Conservation (phyloP, 257 asterid species). For the Dorcoceras hygrometricum region DNA sequence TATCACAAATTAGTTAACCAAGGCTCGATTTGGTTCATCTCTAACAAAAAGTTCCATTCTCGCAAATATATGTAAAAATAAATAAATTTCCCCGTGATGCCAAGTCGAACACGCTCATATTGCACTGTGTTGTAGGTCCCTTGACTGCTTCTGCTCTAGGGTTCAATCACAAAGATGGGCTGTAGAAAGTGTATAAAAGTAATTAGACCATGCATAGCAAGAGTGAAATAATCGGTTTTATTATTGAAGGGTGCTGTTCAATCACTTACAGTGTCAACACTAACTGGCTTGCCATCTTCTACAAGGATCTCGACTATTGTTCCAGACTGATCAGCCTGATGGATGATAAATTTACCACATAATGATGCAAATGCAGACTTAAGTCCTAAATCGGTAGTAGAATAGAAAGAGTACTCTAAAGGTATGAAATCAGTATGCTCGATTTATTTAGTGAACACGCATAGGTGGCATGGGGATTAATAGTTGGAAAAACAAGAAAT, state of each 20-base stretch:
- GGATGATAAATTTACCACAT: not conserved
- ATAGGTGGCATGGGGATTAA: not conserved
- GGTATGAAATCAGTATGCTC: not conserved
- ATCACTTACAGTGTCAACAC: constrained; percentile 65
- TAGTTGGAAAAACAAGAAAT: not conserved
- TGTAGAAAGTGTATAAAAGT: constrained; percentile 32
- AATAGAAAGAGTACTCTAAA: not conserved
- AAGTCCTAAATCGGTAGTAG: not conserved
- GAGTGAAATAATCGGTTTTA: not conserved
- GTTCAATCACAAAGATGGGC: constrained; percentile 79
- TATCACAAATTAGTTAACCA: not conserved
- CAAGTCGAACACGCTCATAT: constrained; percentile 18
- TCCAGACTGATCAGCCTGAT: constrained; percentile 75
- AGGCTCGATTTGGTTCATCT: not conserved
- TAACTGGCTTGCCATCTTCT: constrained; percentile 83
- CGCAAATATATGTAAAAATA: not conserved
- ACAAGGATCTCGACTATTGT: constrained; percentile 60
- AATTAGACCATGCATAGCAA: constrained; percentile 19
- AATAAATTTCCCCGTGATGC: not conserved
- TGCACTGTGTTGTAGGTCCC: not conserved
- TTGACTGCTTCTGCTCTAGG: constrained; percentile 34
- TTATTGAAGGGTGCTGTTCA: constrained; percentile 1
- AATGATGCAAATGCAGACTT: not conserved
- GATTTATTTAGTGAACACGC: not conserved
- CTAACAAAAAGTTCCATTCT: not conserved